Evolutionary conservation across 1,284 basidiomycete genomes (phyloP), one percentile per base, ranked within the genome.

Genomic region (Trichosporon sp.): DNA sequence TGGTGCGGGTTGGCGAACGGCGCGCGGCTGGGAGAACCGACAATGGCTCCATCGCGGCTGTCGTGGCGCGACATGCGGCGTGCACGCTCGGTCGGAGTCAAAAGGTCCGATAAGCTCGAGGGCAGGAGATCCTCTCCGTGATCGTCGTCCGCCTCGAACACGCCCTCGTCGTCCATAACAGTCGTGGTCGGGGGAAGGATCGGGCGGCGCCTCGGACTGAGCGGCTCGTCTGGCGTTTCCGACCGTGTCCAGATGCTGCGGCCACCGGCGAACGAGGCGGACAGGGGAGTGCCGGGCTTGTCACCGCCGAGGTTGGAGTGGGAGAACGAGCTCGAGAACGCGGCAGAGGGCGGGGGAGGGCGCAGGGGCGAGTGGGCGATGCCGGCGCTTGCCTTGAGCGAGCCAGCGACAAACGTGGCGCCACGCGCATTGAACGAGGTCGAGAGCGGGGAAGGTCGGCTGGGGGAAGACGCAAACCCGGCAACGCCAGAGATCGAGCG

Each of bases 71-170:
- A 92, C 88, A 93, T 89, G 64, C 93, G 85, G 56, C 93, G 86
- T 40, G 89, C 90, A 68, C 88, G 86, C 82, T 96, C 94, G 73
- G 91, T 91, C 0, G 92, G 92, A 0, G 93, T 96, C 61, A 96
- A 85, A 16, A 96, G 86, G 73, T 96, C 93, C n/a, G 89, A 92
- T 66, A 96, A 84, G 7, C 91, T 92, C 68, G 91, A 91, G 0
- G 94, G 94, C 35, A 96, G 81, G 79, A 96, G 91, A 71, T 94
- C 93, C 78, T 97, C 94, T 68, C 92, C 83, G 75, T 93, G 91
- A 61, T 90, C 92, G 61, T 82, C 81, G 51, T 80, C 76, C 66
- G 76, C 76, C 66, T 78, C 80, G 61, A 75, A 71, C 65, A 71
- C 73, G 59, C 79, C 76, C 37, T 76, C 76, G 56, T 73, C 69